A percentile compares a stretch with the other conserved stretches of the same genome.
These are phyloP conservation scores for Durusdinium trenchii DNA, from an alignment of 73 alveolate genomes.

Conservation along the genomic window DNA sequence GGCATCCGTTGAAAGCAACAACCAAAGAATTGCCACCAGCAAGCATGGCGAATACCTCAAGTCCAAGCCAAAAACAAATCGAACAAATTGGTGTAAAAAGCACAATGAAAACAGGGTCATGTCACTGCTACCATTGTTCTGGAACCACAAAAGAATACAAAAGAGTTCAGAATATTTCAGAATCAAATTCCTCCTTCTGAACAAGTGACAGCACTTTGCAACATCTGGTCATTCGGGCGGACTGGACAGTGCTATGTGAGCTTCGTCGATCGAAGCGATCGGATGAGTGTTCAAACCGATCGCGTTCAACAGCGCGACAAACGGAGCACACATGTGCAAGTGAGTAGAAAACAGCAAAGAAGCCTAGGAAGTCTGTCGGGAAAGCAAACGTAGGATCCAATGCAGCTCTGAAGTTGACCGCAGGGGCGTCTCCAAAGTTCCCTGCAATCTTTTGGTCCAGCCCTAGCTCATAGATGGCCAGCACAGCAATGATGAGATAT, in stretches of 20 bases:
- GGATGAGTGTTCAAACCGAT: too few relatives aligned
- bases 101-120: not conserved
- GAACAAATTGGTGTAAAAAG: not conserved
- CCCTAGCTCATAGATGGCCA: conserved; percentile 27
- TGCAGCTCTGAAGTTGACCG: not conserved
- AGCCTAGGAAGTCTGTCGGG: not conserved
- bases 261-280: not conserved
- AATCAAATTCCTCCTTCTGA: too few relatives aligned
- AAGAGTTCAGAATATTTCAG: not conserved
- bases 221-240: too few relatives aligned
- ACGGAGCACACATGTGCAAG: not conserved
- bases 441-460: not conserved
- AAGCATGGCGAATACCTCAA: conserved; percentile 29
- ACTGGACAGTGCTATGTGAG: not conserved
- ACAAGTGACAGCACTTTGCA: not conserved
- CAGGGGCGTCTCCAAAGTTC: not conserved
- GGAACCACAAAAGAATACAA: not conserved
- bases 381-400: conserved; percentile 17
- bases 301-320: conserved; percentile 21
- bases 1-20: not conserved
- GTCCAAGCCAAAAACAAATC: not conserved
- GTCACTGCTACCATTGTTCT: not conserved
- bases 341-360: not conserved
- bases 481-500: not conserved
- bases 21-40: not conserved